Evolutionary conservation across 306 rosid species (phyloP).

Genomic region (Quercus bicolor): DNA sequence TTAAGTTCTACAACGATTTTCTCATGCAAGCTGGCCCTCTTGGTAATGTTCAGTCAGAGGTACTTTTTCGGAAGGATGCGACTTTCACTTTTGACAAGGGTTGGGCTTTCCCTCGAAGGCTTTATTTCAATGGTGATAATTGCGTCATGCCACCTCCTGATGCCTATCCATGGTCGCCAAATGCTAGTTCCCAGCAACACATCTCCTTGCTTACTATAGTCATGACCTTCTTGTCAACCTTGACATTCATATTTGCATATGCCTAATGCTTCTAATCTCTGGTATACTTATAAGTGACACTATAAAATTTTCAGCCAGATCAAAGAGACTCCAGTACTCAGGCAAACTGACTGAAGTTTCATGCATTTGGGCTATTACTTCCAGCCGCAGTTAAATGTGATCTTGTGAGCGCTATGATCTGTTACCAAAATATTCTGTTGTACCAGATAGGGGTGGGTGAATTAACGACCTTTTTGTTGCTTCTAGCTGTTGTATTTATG

Average conservation of each 20-base stretch:
- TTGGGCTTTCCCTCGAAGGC: conserved; percentile 87
- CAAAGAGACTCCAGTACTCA: conserved; percentile 21
- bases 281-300: neutral
- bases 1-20: conserved; percentile 81
- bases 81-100: conserved; percentile 79
- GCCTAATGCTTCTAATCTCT: conserved; percentile 16
- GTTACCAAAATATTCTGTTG: conserved; percentile 1
- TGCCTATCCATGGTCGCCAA: conserved; percentile 75
- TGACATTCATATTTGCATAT: conserved; percentile 29
- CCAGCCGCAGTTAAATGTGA: conserved; percentile 10
- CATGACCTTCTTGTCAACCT: conserved; percentile 32
- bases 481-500: conserved; percentile 3
- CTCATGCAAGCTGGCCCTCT: conserved; percentile 69
- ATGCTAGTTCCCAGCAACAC: conserved; percentile 34
- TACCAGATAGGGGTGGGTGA: conserved; percentile 22
- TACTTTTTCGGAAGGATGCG: conserved; percentile 66
- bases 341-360: conserved; percentile 16
- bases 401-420: conserved; percentile 16
- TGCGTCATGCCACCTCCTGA: conserved; percentile 98
- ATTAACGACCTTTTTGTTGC: conserved; percentile 24
- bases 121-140: conserved; percentile 86
- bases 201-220: conserved; percentile 41
- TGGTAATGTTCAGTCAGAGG: conserved; percentile 89
- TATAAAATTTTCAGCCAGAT: conserved; percentile 3
- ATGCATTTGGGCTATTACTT: conserved; percentile 22